Evolutionary conservation across 2,329 filamentous ascomycete species (phyloP).

Genomic region (Apiospora marii): DNA sequence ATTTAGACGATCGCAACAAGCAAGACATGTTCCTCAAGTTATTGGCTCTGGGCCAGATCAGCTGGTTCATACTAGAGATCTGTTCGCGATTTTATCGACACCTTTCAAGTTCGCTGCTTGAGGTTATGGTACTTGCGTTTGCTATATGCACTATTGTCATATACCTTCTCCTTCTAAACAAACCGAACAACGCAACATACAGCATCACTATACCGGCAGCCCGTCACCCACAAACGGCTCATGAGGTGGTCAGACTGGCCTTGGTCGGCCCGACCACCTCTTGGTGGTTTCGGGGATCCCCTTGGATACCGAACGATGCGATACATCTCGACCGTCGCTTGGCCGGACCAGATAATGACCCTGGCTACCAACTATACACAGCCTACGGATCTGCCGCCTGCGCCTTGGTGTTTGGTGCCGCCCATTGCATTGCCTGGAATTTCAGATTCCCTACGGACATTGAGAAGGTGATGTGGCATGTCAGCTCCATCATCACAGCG

Average conservation of each 20-base stretch:
- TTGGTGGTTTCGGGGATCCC: background rate
- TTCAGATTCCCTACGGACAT: background rate
- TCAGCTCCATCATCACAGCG: background rate
- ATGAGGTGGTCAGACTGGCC: background rate
- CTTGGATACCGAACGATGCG: background rate
- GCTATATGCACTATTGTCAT: background rate
- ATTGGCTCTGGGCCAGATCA: constrained; percentile 30
- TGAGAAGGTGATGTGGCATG: background rate
- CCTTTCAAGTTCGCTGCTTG: background rate
- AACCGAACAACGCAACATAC: background rate
- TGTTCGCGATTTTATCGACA: background rate
- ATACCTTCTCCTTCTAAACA: background rate
- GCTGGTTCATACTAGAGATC: background rate
- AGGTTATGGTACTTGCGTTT: constrained; percentile 1
- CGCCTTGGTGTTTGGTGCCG: background rate
- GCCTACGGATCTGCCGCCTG: background rate
- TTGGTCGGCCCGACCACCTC: background rate
- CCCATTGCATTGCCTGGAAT: background rate
- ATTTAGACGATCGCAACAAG: constrained; percentile 36
- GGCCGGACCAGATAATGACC: background rate
- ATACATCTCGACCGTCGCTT: background rate
- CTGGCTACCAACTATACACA: background rate
- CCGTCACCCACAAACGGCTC: background rate
- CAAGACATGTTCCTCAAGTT: constrained; percentile 37
- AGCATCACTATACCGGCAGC: background rate